Evolutionary conservation across 208 protist species (phyloP).

Genomic region (Leishmania tarentolae): DNA sequence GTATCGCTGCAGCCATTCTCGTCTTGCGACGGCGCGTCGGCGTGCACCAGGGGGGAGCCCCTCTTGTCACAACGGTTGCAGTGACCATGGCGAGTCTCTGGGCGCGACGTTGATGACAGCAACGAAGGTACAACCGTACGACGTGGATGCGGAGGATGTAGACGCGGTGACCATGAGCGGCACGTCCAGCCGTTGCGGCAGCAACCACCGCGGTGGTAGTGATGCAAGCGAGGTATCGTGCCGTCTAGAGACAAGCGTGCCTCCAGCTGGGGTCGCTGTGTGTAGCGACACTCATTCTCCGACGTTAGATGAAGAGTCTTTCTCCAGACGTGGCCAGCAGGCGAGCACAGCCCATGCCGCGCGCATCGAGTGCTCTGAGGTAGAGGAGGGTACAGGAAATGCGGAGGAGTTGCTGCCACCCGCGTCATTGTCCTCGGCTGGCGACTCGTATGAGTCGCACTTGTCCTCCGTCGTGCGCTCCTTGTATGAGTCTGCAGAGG

Average conservation of each 20-base stretch:
- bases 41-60: neutral
- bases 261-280: neutral
- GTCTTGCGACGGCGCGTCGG: neutral
- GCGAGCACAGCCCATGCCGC: neutral
- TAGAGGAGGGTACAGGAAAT: neutral
- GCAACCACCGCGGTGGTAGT: neutral
- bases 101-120: neutral
- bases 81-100: neutral
- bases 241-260: neutral
- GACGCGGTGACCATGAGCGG: neutral
- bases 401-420: neutral
- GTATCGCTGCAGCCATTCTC: constrained; percentile 16
- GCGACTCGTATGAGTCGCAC: constrained; percentile 17
- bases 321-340: neutral
- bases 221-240: neutral
- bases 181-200: neutral
- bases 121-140: constrained; percentile 2
- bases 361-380: neutral
- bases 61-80: neutral
- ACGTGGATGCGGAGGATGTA: constrained; percentile 28
- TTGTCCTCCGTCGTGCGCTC: constrained; percentile 23
- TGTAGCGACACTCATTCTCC: neutral
- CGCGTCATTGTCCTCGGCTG: neutral
- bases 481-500: constrained; percentile 2
- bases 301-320: neutral